Percentiles rank a stretch among this genome's conserved stretches.
Evolutionary conservation across 2,329 filamentous ascomycete species (phyloP).

Genomic region (Exophiala xenobiotica): DNA sequence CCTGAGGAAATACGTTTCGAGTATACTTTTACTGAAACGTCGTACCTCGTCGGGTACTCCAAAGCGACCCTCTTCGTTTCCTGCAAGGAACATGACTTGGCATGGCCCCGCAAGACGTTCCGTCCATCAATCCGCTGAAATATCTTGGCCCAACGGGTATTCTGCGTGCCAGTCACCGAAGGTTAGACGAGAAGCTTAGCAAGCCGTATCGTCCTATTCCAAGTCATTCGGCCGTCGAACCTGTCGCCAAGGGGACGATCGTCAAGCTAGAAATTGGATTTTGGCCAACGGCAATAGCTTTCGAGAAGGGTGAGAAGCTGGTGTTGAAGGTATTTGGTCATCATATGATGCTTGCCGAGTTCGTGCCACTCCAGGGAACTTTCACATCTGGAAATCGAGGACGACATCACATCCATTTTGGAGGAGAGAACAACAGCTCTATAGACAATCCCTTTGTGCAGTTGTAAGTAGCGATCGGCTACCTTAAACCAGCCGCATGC

Average conservation of each 20-base stretch:
- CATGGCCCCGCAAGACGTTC: conserved; percentile 35
- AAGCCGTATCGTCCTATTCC: conserved; percentile 28
- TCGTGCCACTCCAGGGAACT: conserved; percentile 15
- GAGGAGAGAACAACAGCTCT: conserved; percentile 1
- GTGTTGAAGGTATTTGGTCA: conserved; percentile 35
- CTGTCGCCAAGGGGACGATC: conserved; percentile 42
- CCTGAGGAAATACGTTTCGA: conserved; percentile 35
- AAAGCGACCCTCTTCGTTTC: conserved; percentile 51
- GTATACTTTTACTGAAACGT: conserved; percentile 40
- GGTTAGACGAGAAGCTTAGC: conserved; percentile 38
- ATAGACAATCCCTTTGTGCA: conserved; percentile 5
- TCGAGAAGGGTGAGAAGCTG: conserved; percentile 42
- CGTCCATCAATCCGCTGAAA: conserved; percentile 37
- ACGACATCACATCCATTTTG: conserved; percentile 7
- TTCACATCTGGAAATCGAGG: conserved; percentile 10
- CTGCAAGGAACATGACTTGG: conserved; percentile 39
- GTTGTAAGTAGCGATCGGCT: neutral
- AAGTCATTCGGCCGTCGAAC: conserved; percentile 42
- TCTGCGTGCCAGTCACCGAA: conserved; percentile 46
- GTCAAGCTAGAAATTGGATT: conserved; percentile 51
- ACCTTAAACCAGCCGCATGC: too few relatives aligned
- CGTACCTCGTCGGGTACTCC: conserved; percentile 46
- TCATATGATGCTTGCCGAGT: conserved; percentile 43
- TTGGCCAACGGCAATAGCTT: conserved; percentile 49
- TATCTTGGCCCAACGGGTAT: conserved; percentile 46